Base-by-base conservation (phyloP, 1,284 basidiomycete genomes). In the Cryptococcus maquisensis region DNA sequence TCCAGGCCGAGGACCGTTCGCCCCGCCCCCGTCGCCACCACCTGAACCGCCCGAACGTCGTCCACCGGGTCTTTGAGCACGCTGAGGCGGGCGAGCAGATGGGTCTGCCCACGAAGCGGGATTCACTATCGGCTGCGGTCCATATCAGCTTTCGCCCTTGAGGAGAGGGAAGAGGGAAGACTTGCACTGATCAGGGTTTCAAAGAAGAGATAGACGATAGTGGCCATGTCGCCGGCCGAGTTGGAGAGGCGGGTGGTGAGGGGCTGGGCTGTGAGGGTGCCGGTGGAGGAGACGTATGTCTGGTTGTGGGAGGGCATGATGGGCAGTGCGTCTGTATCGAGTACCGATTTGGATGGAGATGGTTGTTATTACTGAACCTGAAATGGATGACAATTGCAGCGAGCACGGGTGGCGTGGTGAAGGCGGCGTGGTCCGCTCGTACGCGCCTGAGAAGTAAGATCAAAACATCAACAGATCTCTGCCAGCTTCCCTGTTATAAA, bases 181-280 rank as follows among this genome's bases (percentile, higher is more conserved):
- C 68, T 55, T 42, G 73, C 72, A n/a, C 66, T 62, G 24, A 73
- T 52, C 0, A 74, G 56, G 10, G 72, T 74, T 52, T 71, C 67
- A 20, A 68, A 51, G 60, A 72, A 74, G 44, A 72, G 62, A 48
- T 69, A 72, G 6, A 54, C 50, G 13, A 72, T 35, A 6, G 54
- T 55, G 1, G 42, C 58, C 21, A 52, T 60, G 37, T 61, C 57
- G 13, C 49, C 42, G 4, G 56, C 42, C 2, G 54, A 45, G 12
- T 57, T 50, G 7, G 55, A 53, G 16, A 71, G 21, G 6, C 62
- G 59, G 44, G 52, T 56, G 3, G 58, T 59, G 12, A 71, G 47
- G 2, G 72, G 71, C n/a, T 61, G 60, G 12, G 57, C 20, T 7
- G 57, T 56, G 9, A 74, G 54, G 2, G 63, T 57, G 1, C 72